phyloP scores from a whole-genome alignment of 1,284 basidiomycete species.

The Athelia sp. region DNA sequence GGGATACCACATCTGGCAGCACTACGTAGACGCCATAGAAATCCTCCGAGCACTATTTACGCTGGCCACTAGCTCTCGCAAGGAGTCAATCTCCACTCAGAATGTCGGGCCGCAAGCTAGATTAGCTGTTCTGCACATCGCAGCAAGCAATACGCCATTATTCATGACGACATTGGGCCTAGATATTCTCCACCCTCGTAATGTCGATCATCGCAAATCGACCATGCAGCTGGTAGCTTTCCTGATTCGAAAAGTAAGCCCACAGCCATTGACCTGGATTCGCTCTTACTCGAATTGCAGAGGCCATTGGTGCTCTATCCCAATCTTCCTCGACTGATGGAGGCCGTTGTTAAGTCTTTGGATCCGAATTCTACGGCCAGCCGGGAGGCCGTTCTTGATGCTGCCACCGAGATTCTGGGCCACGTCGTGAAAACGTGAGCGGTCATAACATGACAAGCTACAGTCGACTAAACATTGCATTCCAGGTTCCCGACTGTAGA shows the following conservation, averaged over 20 bases:
- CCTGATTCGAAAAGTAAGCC: constrained; percentile 78
- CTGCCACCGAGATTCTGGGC: constrained; percentile 90
- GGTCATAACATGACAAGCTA: too few species aligned
- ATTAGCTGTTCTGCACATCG: constrained; percentile 80
- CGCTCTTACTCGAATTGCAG: constrained; percentile 29
- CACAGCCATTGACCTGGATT: neutral
- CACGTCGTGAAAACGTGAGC: constrained; percentile 85
- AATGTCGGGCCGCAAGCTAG: constrained; percentile 69
- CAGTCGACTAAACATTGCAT: too few species aligned
- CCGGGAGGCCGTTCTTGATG: constrained; percentile 84
- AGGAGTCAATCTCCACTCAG: constrained; percentile 61
- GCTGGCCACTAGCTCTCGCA: constrained; percentile 69
- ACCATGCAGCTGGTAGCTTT: constrained; percentile 94
- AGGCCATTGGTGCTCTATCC: constrained; percentile 84
- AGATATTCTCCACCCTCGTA: constrained; percentile 83
- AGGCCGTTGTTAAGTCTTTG: constrained; percentile 94
- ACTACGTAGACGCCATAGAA: constrained; percentile 89
- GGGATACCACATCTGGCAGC: constrained; percentile 92
- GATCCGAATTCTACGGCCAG: constrained; percentile 85
- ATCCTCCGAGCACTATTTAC: constrained; percentile 84
- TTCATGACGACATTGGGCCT: constrained; percentile 95
- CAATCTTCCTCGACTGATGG: constrained; percentile 83
- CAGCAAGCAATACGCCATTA: constrained; percentile 77
- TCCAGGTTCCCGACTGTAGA: constrained; percentile 78
- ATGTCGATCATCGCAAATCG: constrained; percentile 76